phyloP scores from a whole-genome alignment of 169 alveolate genomes.

The Babesia sp. region DNA sequence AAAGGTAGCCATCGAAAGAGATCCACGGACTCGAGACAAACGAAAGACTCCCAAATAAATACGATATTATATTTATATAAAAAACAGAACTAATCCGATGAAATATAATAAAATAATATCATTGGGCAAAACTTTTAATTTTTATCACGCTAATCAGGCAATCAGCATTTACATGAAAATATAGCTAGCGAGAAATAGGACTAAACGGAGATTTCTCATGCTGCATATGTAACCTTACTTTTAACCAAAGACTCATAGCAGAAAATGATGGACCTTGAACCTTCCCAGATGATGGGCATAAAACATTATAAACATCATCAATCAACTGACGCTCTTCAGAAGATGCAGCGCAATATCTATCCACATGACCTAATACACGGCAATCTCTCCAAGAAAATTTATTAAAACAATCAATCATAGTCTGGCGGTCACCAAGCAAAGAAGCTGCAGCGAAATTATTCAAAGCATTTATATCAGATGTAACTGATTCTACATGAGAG shows the following conservation, averaged over 20 bases:
- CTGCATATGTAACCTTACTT: constrained; percentile 64
- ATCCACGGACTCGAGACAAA: too few species aligned
- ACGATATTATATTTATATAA: too few species aligned
- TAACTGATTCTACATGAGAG: constrained; percentile 24
- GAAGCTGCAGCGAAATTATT: constrained; percentile 35
- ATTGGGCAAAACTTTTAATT: too few species aligned
- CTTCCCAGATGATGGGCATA: constrained; percentile 35
- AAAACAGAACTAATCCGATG: too few species aligned
- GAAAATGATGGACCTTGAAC: constrained; percentile 55
- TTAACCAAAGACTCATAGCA: constrained; percentile 67
- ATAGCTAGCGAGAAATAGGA: constrained; percentile 8
- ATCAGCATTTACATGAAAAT: too few species aligned
- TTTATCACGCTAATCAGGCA: too few species aligned
- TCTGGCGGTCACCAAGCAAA: constrained; percentile 32
- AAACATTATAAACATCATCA: constrained; percentile 41
- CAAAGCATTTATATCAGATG: constrained; percentile 40
- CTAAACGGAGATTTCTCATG: constrained; percentile 50
- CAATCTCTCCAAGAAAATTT: constrained; percentile 63
- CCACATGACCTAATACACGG: constrained; percentile 36
- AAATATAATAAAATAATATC: too few species aligned
- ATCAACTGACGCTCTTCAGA: constrained; percentile 37
- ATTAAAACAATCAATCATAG: constrained; percentile 51
- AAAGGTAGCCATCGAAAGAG: too few species aligned
- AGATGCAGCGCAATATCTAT: constrained; percentile 36
- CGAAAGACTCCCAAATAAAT: too few species aligned